Percentiles rank a stretch among this genome's conserved stretches.
Evolutionary conservation across 345 rosid genomes (phyloP).

Genomic region (Crucihimalaya himalaica): DNA sequence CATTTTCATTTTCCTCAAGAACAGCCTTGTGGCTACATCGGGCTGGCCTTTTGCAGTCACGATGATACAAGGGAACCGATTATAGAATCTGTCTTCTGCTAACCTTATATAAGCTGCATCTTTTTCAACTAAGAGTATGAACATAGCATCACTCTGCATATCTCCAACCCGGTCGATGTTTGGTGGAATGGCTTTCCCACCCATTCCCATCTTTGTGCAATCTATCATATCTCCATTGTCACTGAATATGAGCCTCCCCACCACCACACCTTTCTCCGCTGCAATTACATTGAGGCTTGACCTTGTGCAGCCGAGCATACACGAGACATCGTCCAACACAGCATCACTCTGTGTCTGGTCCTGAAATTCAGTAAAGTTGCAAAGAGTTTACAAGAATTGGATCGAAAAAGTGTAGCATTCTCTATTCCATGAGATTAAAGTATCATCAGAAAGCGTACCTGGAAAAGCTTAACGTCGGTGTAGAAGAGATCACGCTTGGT

Average conservation of each 20-base stretch:
- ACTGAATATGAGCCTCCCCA: constrained; percentile 88
- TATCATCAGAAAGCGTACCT: constrained; percentile 42
- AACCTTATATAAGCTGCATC: constrained; percentile 94
- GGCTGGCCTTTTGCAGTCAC: constrained; percentile 98
- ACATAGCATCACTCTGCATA: constrained; percentile 89
- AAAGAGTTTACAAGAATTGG: background rate
- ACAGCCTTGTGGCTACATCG: constrained; percentile 93
- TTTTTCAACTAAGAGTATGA: constrained; percentile 84
- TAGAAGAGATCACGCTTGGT: constrained; percentile 98
- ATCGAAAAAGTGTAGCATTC: background rate
- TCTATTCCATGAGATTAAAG: background rate
- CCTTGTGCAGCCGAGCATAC: constrained; percentile 91
- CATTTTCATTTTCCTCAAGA: constrained; percentile 90
- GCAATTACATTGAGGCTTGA: constrained; percentile 95
- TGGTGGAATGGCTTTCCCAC: constrained; percentile 98
- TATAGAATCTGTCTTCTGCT: constrained; percentile 95
- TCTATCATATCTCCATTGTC: constrained; percentile 98
- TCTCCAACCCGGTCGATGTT: constrained; percentile 94
- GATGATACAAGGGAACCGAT: constrained; percentile 91
- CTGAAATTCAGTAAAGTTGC: constrained; percentile 43
- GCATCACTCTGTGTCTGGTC: constrained; percentile 95
- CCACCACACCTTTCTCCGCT: constrained; percentile 93
- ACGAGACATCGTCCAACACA: constrained; percentile 87
- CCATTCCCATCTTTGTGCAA: constrained; percentile 98
- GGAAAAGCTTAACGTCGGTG: constrained; percentile 97